Evolutionary conservation across 2,329 filamentous ascomycete genomes (phyloP).

Genomic region (Clonostachys rhizophaga): DNA sequence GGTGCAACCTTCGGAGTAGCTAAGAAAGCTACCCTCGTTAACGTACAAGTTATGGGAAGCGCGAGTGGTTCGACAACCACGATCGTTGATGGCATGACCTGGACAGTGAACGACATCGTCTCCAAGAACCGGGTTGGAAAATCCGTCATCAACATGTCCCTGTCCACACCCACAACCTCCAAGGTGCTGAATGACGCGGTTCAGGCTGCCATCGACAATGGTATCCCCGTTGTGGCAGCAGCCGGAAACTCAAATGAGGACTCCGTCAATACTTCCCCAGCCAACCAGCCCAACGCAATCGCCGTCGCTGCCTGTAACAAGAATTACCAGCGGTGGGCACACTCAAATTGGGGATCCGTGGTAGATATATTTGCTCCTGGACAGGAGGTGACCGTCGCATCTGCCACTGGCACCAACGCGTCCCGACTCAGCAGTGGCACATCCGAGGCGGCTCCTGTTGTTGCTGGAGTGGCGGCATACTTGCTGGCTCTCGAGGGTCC

Average conservation of each 20-base stretch:
- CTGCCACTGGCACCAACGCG: neutral
- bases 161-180: constrained; percentile 9
- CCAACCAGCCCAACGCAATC: constrained; percentile 10
- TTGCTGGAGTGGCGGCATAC: constrained; percentile 12
- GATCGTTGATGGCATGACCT: constrained; percentile 19
- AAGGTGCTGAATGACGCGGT: constrained; percentile 8
- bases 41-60: constrained; percentile 28
- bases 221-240: constrained; percentile 29
- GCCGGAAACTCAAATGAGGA: constrained; percentile 11
- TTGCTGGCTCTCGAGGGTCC: constrained; percentile 10
- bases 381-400: constrained; percentile 16
- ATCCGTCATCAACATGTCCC: constrained; percentile 38
- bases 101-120: constrained; percentile 22
- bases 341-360: constrained; percentile 35
- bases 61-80: constrained; percentile 2
- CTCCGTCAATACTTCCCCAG: constrained; percentile 4
- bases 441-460: constrained; percentile 9
- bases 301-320: constrained; percentile 18
- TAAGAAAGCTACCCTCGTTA: constrained; percentile 29
- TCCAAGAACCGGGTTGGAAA: constrained; percentile 14
- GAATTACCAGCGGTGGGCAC: constrained; percentile 24
- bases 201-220: constrained; percentile 8
- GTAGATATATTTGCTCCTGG: constrained; percentile 15
- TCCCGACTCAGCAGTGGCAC: constrained; percentile 5
- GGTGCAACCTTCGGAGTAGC: constrained; percentile 13